Evolutionary conservation across 2,329 filamentous ascomycete genomes (phyloP).

Genomic region (Aaosphaeria arxii): DNA sequence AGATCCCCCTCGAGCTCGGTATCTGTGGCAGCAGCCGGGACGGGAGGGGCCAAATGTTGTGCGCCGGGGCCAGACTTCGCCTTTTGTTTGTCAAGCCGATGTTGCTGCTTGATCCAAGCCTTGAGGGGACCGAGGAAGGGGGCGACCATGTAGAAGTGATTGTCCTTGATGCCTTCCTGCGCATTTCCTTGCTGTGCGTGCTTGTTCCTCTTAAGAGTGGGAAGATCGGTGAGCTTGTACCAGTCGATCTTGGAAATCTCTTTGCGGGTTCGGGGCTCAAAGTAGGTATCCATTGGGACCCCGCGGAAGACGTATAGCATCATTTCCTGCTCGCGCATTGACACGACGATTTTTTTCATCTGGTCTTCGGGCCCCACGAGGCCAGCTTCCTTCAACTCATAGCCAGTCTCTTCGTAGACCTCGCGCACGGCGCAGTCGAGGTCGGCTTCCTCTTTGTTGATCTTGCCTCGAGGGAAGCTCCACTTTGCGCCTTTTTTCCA

Average conservation of each 20-base stretch:
- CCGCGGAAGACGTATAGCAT: slow-evolving; percentile 88
- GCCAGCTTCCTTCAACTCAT: slow-evolving; percentile 73
- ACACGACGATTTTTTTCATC: slow-evolving; percentile 81
- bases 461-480: slow-evolving; percentile 96
- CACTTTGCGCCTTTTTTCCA: slow-evolving; percentile 97
- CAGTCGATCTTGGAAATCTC: slow-evolving; percentile 97
- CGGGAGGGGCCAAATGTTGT: slow-evolving; percentile 9
- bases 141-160: slow-evolving; percentile 97
- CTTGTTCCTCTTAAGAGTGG: slow-evolving; percentile 69
- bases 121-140: slow-evolving; percentile 83
- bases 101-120: slow-evolving; percentile 86
- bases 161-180: slow-evolving; percentile 61
- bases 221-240: slow-evolving; percentile 87
- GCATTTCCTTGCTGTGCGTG: slow-evolving; percentile 57
- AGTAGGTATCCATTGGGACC: slow-evolving; percentile 80
- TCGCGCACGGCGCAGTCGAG: slow-evolving; percentile 91
- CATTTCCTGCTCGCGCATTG: slow-evolving; percentile 90
- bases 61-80: slow-evolving; percentile 19
- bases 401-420: slow-evolving; percentile 94
- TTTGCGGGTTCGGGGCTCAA: slow-evolving; percentile 88
- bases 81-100: slow-evolving; percentile 63
- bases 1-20: slow-evolving; percentile 23
- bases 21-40: slow-evolving; percentile 22
- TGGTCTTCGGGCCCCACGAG: slow-evolving; percentile 67
- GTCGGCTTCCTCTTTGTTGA: slow-evolving; percentile 95